Conservation (phyloP, 176 grass and related monocot genomes). For the Paspalum vaginatum region DNA sequence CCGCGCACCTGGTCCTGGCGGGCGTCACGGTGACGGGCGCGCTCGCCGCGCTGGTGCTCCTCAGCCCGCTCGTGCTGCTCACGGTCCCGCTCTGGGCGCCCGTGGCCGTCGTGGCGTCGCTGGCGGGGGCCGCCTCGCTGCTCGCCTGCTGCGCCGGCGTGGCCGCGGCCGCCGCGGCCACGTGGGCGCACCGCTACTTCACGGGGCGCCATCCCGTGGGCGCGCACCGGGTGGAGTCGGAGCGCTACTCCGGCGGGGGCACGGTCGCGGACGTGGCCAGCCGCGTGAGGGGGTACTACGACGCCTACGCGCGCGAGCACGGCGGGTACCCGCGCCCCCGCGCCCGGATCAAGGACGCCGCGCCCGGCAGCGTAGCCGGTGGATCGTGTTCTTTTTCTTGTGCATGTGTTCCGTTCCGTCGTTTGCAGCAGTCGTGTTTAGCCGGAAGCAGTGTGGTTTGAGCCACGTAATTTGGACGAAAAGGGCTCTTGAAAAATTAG, state of each 20-base stretch:
- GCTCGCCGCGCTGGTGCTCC: slow-evolving; percentile 38
- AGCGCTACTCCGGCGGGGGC: slow-evolving; percentile 34
- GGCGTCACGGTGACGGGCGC: slow-evolving; percentile 53
- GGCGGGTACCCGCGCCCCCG: slow-evolving; percentile 46
- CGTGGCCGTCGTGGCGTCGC: slow-evolving; percentile 9
- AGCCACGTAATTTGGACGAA: background rate
- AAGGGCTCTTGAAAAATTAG: background rate
- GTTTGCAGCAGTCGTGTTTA: background rate
- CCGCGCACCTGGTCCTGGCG: slow-evolving; percentile 54
- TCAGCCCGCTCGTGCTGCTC: slow-evolving; percentile 66
- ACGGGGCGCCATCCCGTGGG: slow-evolving; percentile 51
- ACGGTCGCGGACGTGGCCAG: slow-evolving; percentile 41
- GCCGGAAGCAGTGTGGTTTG: background rate
- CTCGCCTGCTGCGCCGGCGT: slow-evolving; percentile 43
- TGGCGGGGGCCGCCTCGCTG: slow-evolving; percentile 32
- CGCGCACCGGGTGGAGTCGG: slow-evolving; percentile 23
- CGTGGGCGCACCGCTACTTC: slow-evolving; percentile 65
- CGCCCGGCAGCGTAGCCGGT: slow-evolving; percentile 57
- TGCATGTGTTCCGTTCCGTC: background rate
- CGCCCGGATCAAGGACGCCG: slow-evolving; percentile 63
- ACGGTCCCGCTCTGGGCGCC: slow-evolving; percentile 69
- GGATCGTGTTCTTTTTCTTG: no score
- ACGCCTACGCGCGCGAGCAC: slow-evolving; percentile 44
- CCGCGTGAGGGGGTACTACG: slow-evolving; percentile 50
- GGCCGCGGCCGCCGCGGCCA: slow-evolving; percentile 40